Evolutionary conservation across 192 early-diverging fungal species (phyloP).

Genomic region (Mortierella antarctica): DNA sequence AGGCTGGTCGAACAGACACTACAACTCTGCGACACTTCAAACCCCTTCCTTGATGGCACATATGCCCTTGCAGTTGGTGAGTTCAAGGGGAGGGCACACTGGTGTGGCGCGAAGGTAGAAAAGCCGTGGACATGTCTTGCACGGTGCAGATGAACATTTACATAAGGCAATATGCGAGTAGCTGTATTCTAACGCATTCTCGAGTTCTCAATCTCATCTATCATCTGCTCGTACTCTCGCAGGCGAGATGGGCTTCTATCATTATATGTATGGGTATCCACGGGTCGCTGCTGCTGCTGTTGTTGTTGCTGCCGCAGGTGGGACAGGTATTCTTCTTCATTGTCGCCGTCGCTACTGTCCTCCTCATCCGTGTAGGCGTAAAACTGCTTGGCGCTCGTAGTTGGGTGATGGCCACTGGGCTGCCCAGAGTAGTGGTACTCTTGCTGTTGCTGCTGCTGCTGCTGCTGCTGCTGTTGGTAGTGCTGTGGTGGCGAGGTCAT

Average conservation of each 20-base stretch:
- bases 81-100: no score
- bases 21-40: no score
- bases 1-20: no score
- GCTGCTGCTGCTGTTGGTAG: constrained; percentile 13
- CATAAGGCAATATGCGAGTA: no score
- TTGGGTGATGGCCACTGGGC: neutral
- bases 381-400: constrained; percentile 12
- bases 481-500: neutral
- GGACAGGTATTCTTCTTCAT: constrained; percentile 40
- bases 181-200: constrained; percentile 20
- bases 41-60: no score
- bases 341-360: constrained; percentile 27
- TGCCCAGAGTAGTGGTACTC: constrained; percentile 17
- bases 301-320: constrained; percentile 25
- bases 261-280: constrained; percentile 41
- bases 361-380: constrained; percentile 27
- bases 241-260: constrained; percentile 37
- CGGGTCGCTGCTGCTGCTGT: constrained; percentile 13
- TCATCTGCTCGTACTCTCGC: constrained; percentile 45
- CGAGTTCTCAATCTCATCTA: constrained; percentile 46
- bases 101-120: no score
- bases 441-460: constrained; percentile 16
- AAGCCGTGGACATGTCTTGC: no score
- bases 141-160: neutral
- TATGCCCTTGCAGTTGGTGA: no score